These are phyloP conservation scores for Colletotrichum destructivum DNA, from an alignment of 2,329 filamentous ascomycete genomes.

Conservation along the genomic window DNA sequence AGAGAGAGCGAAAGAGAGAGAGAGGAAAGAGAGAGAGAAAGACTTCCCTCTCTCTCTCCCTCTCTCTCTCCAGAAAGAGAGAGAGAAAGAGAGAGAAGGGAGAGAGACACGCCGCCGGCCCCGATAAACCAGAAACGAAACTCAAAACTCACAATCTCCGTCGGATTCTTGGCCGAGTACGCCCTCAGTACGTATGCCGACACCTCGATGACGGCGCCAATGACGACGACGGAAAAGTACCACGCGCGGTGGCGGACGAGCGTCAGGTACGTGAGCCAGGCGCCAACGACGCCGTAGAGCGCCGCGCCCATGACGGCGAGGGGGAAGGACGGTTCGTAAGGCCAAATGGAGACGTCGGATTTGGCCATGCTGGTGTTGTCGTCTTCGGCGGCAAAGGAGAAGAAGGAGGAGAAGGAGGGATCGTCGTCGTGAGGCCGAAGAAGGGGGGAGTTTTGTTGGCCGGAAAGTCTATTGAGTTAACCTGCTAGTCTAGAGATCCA, in stretches of 20 bases:
- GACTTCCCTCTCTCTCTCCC: too few species aligned
- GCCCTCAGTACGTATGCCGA: slow-evolving; percentile 57
- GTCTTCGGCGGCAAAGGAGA: too few species aligned
- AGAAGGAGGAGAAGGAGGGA: too few species aligned
- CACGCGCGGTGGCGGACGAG: slow-evolving; percentile 57
- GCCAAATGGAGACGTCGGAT: slow-evolving; percentile 51
- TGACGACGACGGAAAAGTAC: slow-evolving; percentile 60
- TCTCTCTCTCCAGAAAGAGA: too few species aligned
- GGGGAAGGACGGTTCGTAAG: slow-evolving; percentile 60
- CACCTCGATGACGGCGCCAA: slow-evolving; percentile 60
- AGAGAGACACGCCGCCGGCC: neutral
- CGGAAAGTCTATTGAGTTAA: neutral
- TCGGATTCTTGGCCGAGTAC: slow-evolving; percentile 54
- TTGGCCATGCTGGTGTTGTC: neutral
- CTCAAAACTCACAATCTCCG: slow-evolving; percentile 51
- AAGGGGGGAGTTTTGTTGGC: too few species aligned
- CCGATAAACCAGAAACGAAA: neutral
- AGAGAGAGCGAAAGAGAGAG: too few species aligned
- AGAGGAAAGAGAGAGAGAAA: too few species aligned
- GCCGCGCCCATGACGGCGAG: slow-evolving; percentile 59
- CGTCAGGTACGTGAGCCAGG: slow-evolving; percentile 58
- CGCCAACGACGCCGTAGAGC: slow-evolving; percentile 57
- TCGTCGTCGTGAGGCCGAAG: neutral
- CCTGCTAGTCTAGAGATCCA: neutral
- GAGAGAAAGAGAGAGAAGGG: neutral